These are phyloP conservation scores for Fusarium sp. DNA, from an alignment of 2,329 filamentous ascomycete species.

Conservation along the genomic window DNA sequence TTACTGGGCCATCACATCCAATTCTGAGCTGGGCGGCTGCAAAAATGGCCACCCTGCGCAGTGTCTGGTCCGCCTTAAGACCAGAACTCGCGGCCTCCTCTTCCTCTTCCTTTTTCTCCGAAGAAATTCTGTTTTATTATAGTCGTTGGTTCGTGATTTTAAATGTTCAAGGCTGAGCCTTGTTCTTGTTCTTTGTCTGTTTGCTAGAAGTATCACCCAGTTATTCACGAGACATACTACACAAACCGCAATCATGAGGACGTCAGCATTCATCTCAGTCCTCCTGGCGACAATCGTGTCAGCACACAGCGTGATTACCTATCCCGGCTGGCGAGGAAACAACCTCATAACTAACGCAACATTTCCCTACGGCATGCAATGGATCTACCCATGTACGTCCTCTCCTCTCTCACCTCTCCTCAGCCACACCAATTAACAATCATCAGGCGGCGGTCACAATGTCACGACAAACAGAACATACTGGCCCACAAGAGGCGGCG, in stretches of 20 bases:
- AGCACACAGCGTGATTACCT: slow-evolving; percentile 86
- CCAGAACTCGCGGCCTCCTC: slow-evolving; percentile 38
- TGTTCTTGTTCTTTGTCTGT: not conserved
- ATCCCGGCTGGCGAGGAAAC: slow-evolving; percentile 88
- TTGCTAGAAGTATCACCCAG: not conserved
- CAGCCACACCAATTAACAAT: slow-evolving; percentile 17
- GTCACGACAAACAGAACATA: slow-evolving; percentile 85
- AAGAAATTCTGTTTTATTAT: not conserved
- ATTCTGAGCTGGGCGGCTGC: slow-evolving; percentile 40
- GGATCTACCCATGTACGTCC: slow-evolving; percentile 92
- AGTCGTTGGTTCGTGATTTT: slow-evolving; percentile 15
- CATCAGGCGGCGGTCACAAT: slow-evolving; percentile 82
- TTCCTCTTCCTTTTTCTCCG: slow-evolving; percentile 24
- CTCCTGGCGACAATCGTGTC: slow-evolving; percentile 62
- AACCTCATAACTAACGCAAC: slow-evolving; percentile 83
- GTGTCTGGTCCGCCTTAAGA: slow-evolving; percentile 37
- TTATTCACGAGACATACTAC: not conserved
- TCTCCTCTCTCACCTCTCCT: not conserved
- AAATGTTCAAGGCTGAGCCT: slow-evolving; percentile 39
- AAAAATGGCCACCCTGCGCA: slow-evolving; percentile 18
- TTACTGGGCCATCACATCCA: slow-evolving; percentile 43
- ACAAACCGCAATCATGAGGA: slow-evolving; percentile 56
- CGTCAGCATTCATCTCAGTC: slow-evolving; percentile 57
- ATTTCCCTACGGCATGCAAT: slow-evolving; percentile 92
- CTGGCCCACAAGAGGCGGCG: slow-evolving; percentile 90